Evolutionary conservation across 2,329 filamentous ascomycete species (phyloP).

Genomic region (Boeremia exigua): DNA sequence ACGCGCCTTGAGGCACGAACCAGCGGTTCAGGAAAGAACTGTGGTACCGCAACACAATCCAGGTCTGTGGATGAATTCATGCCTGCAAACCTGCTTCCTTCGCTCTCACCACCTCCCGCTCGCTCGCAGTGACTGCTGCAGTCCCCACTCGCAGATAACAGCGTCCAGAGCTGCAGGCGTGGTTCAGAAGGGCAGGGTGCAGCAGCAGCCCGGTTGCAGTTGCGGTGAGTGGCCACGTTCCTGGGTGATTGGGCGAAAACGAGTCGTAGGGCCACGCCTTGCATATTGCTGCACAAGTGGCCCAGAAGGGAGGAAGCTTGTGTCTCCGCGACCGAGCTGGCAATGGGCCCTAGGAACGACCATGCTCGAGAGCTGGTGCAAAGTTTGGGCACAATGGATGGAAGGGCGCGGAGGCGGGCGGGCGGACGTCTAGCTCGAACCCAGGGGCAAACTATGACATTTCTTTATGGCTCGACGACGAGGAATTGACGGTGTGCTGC

Average conservation of each 20-base stretch:
- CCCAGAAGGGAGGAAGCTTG: constrained; percentile 16
- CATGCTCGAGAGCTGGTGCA: constrained; percentile 16
- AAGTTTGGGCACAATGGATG: constrained; percentile 19
- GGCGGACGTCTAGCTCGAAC: constrained; percentile 18
- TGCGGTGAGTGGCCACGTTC: constrained; percentile 47
- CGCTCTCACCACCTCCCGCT: neutral
- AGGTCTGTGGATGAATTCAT: neutral
- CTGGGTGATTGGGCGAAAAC: constrained; percentile 44
- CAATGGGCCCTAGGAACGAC: constrained; percentile 9
- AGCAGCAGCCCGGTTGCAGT: constrained; percentile 19
- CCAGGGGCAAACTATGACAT: constrained; percentile 7
- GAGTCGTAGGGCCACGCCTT: constrained; percentile 5
- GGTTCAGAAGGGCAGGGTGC: constrained; percentile 19
- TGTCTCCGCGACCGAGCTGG: constrained; percentile 19
- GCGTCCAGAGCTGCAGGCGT: constrained; percentile 17
- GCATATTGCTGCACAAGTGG: constrained; percentile 21
- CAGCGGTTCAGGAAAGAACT: neutral
- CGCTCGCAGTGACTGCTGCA: constrained; percentile 1
- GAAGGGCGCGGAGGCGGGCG: constrained; percentile 14
- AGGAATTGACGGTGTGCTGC: neutral
- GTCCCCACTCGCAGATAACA: constrained; percentile 6
- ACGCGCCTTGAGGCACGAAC: constrained; percentile 14
- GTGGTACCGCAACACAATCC: neutral
- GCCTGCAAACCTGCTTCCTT: neutral
- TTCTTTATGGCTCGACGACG: constrained; percentile 1